Conservation (phyloP, 2,329 filamentous ascomycete genomes). For the Penicillium sp. region DNA sequence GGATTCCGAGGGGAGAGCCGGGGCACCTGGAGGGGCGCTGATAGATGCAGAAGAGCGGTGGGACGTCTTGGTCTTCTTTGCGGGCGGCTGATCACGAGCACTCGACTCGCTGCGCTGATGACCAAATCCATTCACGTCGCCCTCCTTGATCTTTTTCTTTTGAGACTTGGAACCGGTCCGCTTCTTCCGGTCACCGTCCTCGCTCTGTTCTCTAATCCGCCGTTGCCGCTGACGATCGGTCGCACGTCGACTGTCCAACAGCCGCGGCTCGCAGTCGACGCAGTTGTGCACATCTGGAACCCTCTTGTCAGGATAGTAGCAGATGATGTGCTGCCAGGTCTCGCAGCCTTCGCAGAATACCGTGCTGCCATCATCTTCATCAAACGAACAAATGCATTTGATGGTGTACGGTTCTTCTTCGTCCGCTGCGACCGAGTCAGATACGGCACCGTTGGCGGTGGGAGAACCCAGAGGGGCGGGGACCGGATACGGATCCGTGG, state of each 20-base stretch:
- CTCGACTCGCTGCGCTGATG: constrained; percentile 57
- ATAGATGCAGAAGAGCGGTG: constrained; percentile 77
- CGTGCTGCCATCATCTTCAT: constrained; percentile 95
- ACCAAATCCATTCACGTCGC: constrained; percentile 50
- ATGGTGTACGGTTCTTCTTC: constrained; percentile 70
- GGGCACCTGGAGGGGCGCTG: constrained; percentile 64
- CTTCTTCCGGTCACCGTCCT: constrained; percentile 69
- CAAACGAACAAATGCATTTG: constrained; percentile 93
- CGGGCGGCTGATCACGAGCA: constrained; percentile 52
- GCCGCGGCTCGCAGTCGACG: constrained; percentile 78
- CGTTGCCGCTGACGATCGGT: constrained; percentile 68
- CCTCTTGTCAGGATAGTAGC: constrained; percentile 81
- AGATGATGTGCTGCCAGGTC: constrained; percentile 97
- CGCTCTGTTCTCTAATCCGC: constrained; percentile 58
- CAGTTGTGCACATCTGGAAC: constrained; percentile 79
- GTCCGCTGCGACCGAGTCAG: constrained; percentile 42
- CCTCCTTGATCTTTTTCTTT: constrained; percentile 81
- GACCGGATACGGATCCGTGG: constrained; percentile 48
- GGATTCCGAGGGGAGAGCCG: constrained; percentile 60
- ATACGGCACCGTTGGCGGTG: constrained; percentile 42
- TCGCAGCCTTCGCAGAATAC: constrained; percentile 95
- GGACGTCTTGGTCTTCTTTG: constrained; percentile 77
- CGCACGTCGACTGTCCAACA: constrained; percentile 70
- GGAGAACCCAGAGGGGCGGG: constrained; percentile 45
- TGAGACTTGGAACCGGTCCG: constrained; percentile 74